These are phyloP conservation scores for Leavenworthia alabamica DNA, from an alignment of 345 rosid genomes.

Conservation along the genomic window DNA sequence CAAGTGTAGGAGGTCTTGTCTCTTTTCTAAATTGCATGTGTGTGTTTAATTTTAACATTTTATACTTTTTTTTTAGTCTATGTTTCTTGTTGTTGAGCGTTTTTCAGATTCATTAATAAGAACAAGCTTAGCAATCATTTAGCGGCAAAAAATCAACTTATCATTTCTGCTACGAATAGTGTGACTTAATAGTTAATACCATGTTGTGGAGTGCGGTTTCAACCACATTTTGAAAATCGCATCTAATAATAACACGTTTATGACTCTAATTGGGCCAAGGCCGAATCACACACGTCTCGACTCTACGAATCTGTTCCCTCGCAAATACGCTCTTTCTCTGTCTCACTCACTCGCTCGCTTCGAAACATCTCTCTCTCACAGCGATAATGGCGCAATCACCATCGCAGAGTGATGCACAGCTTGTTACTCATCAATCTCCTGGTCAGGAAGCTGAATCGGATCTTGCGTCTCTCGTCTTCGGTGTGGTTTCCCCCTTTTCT, in stretches of 20 bases:
- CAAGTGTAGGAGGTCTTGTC: conserved; percentile 10
- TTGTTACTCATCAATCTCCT: conserved; percentile 20
- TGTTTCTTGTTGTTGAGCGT: conserved; percentile 5
- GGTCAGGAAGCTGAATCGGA: conserved; percentile 49
- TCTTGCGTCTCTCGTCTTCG: conserved; percentile 59
- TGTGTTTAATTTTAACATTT: neutral
- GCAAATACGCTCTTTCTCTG: no score
- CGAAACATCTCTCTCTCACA: neutral
- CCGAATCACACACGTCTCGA: neutral
- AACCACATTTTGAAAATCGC: no score
- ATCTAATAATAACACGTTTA: no score
- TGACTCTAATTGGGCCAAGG: neutral
- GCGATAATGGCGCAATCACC: conserved; percentile 52
- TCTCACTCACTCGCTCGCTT: neutral
- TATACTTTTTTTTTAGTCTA: neutral
- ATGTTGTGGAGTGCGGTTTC: no score
- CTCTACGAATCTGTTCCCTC: conserved; percentile 2
- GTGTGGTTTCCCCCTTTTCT: conserved; percentile 30
- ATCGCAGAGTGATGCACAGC: conserved; percentile 32
- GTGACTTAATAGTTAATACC: no score
- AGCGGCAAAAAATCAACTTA: neutral
- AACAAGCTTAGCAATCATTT: conserved; percentile 11
- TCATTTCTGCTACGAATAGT: no score
- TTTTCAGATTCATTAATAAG: conserved; percentile 22
- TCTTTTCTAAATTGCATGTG: conserved; percentile 3